phyloP scores from a whole-genome alignment of 2,329 filamentous ascomycete genomes.

The Phialophora chinensis region DNA sequence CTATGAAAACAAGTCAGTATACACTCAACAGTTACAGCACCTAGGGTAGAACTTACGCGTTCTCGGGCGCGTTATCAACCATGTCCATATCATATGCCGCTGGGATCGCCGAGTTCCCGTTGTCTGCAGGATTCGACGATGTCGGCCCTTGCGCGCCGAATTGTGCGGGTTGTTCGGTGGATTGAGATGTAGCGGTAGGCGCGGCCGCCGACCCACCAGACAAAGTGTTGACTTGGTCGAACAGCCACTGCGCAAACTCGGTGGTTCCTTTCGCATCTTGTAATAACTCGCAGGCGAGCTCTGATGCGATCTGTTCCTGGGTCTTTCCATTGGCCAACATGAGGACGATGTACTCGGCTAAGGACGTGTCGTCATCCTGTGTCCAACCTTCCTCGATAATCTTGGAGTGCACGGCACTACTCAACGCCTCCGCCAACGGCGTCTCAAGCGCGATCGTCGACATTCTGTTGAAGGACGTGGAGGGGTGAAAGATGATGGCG shows the following conservation, averaged over 20 bases:
- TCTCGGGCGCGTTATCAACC: slow-evolving; percentile 39
- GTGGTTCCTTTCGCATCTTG: slow-evolving; percentile 82
- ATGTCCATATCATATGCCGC: slow-evolving; percentile 38
- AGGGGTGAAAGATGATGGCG: neutral
- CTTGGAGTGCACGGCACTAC: slow-evolving; percentile 83
- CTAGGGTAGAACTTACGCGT: slow-evolving; percentile 36
- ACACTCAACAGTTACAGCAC: neutral
- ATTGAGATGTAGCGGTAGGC: slow-evolving; percentile 42
- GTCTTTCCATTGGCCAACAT: slow-evolving; percentile 97
- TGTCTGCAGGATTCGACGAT: slow-evolving; percentile 33
- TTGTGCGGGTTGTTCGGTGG: slow-evolving; percentile 68
- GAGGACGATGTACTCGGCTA: slow-evolving; percentile 94
- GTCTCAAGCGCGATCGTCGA: slow-evolving; percentile 65
- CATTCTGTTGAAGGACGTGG: slow-evolving; percentile 26
- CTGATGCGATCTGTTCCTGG: slow-evolving; percentile 83
- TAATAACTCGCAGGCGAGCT: slow-evolving; percentile 86
- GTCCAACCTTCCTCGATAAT: slow-evolving; percentile 93
- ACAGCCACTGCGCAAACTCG: slow-evolving; percentile 92
- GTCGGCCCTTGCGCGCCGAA: slow-evolving; percentile 47
- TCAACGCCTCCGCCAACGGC: slow-evolving; percentile 83
- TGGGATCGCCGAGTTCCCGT: slow-evolving; percentile 63
- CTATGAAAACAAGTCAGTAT: slow-evolving; percentile 54
- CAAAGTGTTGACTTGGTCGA: slow-evolving; percentile 71
- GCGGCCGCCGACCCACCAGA: slow-evolving; percentile 29
- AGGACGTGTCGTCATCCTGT: slow-evolving; percentile 76